Percentiles rank a stretch among this genome's conserved stretches.
Evolutionary conservation across 2,329 filamentous ascomycete genomes (phyloP).

Genomic region (Ophiocordyceps sinensis): DNA sequence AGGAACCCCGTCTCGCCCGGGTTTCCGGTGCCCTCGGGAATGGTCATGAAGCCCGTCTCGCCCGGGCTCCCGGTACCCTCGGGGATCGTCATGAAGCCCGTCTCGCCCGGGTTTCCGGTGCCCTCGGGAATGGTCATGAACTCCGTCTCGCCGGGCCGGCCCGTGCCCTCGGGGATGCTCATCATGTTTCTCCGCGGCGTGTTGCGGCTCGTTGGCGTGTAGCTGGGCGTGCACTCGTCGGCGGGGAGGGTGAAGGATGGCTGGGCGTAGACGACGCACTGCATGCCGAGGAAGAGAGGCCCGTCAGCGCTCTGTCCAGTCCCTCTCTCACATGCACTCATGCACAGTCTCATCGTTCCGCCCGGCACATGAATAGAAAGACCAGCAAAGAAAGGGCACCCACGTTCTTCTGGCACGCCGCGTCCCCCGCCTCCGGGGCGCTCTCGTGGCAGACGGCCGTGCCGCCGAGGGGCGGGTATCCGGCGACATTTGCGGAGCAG

Average conservation of each 20-base stretch:
- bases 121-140: not conserved
- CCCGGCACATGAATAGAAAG: too few species aligned
- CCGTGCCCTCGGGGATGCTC: not conserved
- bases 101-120: not conserved
- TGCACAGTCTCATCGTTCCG: too few species aligned
- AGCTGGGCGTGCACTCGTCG: constrained; percentile 18
- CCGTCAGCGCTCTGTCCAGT: too few species aligned
- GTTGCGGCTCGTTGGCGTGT: constrained; percentile 3
- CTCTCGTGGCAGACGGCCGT: constrained; percentile 26
- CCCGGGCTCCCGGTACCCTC: constrained; percentile 26
- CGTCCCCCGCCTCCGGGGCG: constrained; percentile 23
- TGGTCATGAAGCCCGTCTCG: too few species aligned
- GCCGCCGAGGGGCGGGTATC: constrained; percentile 24
- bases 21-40: not conserved
- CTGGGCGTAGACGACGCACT: constrained; percentile 29
- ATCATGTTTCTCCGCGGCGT: not conserved
- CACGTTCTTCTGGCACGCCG: constrained; percentile 32
- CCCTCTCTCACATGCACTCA: too few species aligned
- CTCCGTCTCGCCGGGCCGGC: not conserved
- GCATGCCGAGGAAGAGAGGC: not conserved
- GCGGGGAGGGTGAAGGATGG: constrained; percentile 21
- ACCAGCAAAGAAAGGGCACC: too few species aligned
- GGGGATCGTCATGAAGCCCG: constrained; percentile 5
- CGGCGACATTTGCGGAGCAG: constrained; percentile 29
- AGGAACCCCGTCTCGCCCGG: not conserved